These are phyloP conservation scores for Thozetella sp. DNA, from an alignment of 495 filamentous ascomycete species.

Conservation along the genomic window DNA sequence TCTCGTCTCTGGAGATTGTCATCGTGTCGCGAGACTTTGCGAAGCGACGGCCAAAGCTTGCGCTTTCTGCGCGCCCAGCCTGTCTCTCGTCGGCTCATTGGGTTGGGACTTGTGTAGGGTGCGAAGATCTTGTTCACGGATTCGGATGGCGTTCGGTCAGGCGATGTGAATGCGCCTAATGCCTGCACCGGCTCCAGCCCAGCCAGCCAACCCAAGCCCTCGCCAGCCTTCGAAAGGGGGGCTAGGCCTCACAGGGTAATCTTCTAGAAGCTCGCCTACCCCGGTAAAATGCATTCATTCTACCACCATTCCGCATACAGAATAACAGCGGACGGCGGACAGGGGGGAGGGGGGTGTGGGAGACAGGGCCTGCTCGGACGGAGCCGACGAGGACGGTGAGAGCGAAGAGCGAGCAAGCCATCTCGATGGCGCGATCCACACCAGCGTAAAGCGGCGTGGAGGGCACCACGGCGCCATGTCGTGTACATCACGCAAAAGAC, in stretches of 20 bases:
- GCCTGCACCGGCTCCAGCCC: slow-evolving; percentile 1
- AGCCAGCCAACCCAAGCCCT: not conserved
- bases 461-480: not conserved
- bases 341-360: too few relatives aligned
- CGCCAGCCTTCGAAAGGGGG: not conserved
- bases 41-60: too few relatives aligned
- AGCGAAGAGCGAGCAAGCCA: not conserved
- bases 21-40: too few relatives aligned
- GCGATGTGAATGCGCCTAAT: not conserved
- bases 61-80: too few relatives aligned
- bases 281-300: not conserved
- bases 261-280: slow-evolving; percentile 7
- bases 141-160: not conserved
- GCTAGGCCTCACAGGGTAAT: slow-evolving; percentile 2
- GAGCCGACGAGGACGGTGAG: not conserved
- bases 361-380: not conserved
- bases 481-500: not conserved
- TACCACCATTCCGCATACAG: not conserved
- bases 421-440: not conserved
- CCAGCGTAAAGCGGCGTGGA: not conserved
- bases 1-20: too few relatives aligned
- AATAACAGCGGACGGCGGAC: not conserved
- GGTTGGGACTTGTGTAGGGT: not conserved
- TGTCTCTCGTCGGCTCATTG: not conserved
- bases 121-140: slow-evolving; percentile 1